Conservation (phyloP, 2,329 filamentous ascomycete genomes). For the Elsinoe arachidis region DNA sequence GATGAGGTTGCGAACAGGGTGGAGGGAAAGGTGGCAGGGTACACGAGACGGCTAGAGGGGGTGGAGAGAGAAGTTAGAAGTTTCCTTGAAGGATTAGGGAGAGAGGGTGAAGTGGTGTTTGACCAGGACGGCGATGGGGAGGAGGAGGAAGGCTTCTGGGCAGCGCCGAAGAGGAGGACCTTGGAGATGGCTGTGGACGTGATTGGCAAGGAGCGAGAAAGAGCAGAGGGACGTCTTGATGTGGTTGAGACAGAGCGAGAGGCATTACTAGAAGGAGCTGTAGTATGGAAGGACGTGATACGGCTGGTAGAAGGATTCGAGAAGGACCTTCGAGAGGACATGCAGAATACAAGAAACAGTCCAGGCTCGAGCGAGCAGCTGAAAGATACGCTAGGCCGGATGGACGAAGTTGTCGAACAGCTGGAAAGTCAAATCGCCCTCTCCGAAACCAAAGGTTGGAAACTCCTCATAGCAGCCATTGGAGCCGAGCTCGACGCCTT, state of each 20-base stretch:
- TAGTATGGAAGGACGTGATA: constrained; percentile 57
- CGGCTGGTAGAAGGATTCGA: constrained; percentile 57
- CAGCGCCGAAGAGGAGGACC: constrained; percentile 58
- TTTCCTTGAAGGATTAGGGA: constrained; percentile 43
- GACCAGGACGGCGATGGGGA: neutral
- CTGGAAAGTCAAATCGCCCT: constrained; percentile 47
- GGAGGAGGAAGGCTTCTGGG: constrained; percentile 21
- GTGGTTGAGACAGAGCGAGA: constrained; percentile 53
- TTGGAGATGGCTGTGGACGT: constrained; percentile 61
- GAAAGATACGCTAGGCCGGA: constrained; percentile 40
- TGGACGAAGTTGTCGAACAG: constrained; percentile 48
- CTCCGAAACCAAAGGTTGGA: constrained; percentile 60
- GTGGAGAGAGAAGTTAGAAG: constrained; percentile 54
- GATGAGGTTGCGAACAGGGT: constrained; percentile 55
- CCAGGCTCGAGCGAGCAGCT: constrained; percentile 19
- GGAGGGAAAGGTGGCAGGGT: constrained; percentile 64
- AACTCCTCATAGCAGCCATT: constrained; percentile 64
- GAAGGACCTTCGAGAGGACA: constrained; percentile 47
- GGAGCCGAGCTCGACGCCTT: constrained; percentile 66
- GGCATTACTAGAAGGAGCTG: constrained; percentile 59
- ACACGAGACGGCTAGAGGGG: constrained; percentile 57
- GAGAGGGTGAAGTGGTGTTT: neutral
- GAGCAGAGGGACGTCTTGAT: constrained; percentile 47
- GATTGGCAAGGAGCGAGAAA: constrained; percentile 56
- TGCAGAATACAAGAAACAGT: constrained; percentile 31